Base-by-base conservation (phyloP, 2,329 filamentous ascomycete species). In the Fonsecaea pedrosoi region DNA sequence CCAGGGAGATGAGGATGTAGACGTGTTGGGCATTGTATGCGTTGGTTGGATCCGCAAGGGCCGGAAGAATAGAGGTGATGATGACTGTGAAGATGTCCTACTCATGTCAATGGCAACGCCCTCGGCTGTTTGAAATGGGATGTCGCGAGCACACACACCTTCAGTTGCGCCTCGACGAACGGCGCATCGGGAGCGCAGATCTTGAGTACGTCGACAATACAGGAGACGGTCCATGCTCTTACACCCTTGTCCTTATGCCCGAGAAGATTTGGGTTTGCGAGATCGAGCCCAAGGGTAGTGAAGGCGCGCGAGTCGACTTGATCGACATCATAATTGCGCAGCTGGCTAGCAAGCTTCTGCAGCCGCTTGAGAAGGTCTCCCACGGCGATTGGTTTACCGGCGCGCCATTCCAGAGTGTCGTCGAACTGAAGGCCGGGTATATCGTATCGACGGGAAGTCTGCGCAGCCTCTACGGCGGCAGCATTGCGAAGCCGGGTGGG, bases 141-240 rank as follows among this genome's bases (percentile, higher is more conserved):
- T 32, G 30, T 32, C 30, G 10, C 18, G 32, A n/a, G 60, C 59
- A 45, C 65, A 63, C 82, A 71, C 79, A 94, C 93, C 89, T 96
- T 97, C 70, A 98, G 85, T 81, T 98, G 94, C 67, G 91, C 88
- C 48, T 87, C 88, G 30, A 92, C 96, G 79, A 96, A 98, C 18
- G 95, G 95, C 77, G 95, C 95, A 83, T 98, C 90, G 0, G 95
- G 95, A 34, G 95, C 95, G 80, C 92, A 97, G 65, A 99, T 85
- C 74, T 92, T 90, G 76, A 99, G 86, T 72, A 99, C 91, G 77
- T 99, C 95, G 62, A 97, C 93, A 68, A 98, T 84, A 77, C 94
- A 98, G 75, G 92, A 92, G 53, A 93, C 89, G 37, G 92, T 87
- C 82, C 91, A 97, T 32, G 95, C 94, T 78, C 91, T 90, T 71